phyloP scores from a whole-genome alignment of 805 yeast species.

The Cyberlindnera saturnus region DNA sequence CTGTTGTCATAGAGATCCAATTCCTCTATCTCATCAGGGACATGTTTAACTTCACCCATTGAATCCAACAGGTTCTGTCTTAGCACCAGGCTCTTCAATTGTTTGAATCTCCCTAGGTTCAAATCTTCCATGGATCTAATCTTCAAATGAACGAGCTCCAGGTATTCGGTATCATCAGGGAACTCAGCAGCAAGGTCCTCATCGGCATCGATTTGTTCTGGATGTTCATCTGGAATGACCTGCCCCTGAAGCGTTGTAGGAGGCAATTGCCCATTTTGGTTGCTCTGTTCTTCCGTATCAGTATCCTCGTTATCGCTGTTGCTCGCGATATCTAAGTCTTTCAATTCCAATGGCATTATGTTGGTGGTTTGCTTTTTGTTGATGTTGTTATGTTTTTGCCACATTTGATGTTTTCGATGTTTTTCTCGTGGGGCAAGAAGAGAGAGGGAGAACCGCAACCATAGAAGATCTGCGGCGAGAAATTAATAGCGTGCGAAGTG shows the following conservation, averaged over 20 bases:
- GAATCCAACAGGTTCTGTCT: conserved; percentile 79
- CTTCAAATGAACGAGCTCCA: conserved; percentile 68
- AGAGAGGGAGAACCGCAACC: too few species aligned
- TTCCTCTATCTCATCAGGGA: conserved; percentile 59
- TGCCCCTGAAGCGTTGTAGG: conserved; percentile 14
- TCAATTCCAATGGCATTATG: not conserved
- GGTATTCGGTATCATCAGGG: conserved; percentile 49
- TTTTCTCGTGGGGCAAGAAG: too few species aligned
- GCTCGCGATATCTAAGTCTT: conserved; percentile 7
- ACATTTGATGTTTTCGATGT: too few species aligned
- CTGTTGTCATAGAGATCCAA: conserved; percentile 90
- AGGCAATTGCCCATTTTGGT: not conserved
- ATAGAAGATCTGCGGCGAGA: too few species aligned
- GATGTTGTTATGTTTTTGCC: not conserved
- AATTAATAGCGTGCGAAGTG: too few species aligned
- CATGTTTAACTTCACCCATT: conserved; percentile 60
- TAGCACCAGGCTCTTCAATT: conserved; percentile 58
- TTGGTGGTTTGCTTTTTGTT: not conserved
- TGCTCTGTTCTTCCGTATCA: conserved; percentile 13
- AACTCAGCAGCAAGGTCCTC: conserved; percentile 50
- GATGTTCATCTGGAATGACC: conserved; percentile 28
- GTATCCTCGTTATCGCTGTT: conserved; percentile 21
- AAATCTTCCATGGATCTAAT: conserved; percentile 58
- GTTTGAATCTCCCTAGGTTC: conserved; percentile 47
- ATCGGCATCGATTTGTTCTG: conserved; percentile 62